These are phyloP conservation scores for Venturia asperata DNA, from an alignment of 2,329 filamentous ascomycete species.

Conservation along the genomic window DNA sequence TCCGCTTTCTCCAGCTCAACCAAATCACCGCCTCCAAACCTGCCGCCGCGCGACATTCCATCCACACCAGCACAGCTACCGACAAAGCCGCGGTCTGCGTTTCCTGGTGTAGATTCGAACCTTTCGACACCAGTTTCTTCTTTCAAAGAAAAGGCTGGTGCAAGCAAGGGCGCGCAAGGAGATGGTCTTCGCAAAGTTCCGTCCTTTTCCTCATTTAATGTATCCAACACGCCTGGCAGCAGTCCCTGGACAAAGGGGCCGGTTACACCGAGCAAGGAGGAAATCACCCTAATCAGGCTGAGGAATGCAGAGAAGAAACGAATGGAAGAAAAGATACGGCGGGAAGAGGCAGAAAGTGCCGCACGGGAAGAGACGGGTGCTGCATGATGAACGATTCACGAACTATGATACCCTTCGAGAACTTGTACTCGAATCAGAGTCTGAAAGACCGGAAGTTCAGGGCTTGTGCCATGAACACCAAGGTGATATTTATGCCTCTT, in stretches of 20 bases:
- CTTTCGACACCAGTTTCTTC: slow-evolving; percentile 27
- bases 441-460: background rate
- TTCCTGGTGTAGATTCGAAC: slow-evolving; percentile 21
- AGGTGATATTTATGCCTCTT: background rate
- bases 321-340: slow-evolving; percentile 39
- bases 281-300: slow-evolving; percentile 39
- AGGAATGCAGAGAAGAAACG: slow-evolving; percentile 39
- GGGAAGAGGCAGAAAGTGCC: slow-evolving; percentile 27
- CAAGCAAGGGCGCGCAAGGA: slow-evolving; percentile 23
- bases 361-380: background rate
- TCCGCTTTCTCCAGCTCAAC: slow-evolving; percentile 23
- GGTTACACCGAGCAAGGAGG: slow-evolving; percentile 31
- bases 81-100: background rate
- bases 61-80: slow-evolving; percentile 16
- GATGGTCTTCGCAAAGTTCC: slow-evolving; percentile 35
- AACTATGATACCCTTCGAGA: slow-evolving; percentile 12
- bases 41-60: background rate
- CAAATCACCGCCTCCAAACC: slow-evolving; percentile 15
- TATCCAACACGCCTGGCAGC: slow-evolving; percentile 25
- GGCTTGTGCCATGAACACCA: background rate
- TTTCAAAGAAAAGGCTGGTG: slow-evolving; percentile 23
- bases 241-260: slow-evolving; percentile 22
- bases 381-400: slow-evolving; percentile 8
- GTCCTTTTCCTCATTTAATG: slow-evolving; percentile 37
- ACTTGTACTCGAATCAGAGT: background rate